Evolutionary conservation across 306 rosid species (phyloP), one percentile per base, ranked within the genome.

Genomic region (Ammopiptanthus mongolicus): DNA sequence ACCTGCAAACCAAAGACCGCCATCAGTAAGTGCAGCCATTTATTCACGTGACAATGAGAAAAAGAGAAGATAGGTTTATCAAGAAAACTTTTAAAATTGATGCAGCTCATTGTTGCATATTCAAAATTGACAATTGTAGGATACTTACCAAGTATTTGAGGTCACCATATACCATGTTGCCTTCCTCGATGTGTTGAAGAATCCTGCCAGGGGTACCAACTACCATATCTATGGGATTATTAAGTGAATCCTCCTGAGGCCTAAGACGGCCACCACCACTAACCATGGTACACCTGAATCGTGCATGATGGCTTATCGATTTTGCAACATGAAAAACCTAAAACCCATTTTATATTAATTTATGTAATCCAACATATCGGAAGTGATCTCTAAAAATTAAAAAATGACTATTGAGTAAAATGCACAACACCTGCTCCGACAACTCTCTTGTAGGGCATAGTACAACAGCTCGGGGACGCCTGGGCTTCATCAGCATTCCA

Each of bases 141-240:
- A 79, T 34, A 55, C 90, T 78, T 70, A 95, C 99, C 89, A 92
- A n/a, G 62, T 92, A 92, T 82, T 89, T 90, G 79, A 95, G 89
- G 85, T 92, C 97, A 71, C 97, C 97, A 68, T 92, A 92, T 50
- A 90, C 99, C 56, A 92, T 74, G 85, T 92, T 95, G 9, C 99
- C 97, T 42, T 93, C 99, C 78, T 92, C 93, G 60, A 95, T 89
- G 79, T 95, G 97, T 80, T 95, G 99, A 80, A 95, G 92, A 84
- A 95, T 80, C 85, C 97, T 85, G 2, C 99, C 97, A 41, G 99
- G 97, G 69, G 99, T 95, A 44, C 97, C 99, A 41, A 95, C 97
- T 65, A 95, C 96, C 91, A 92, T 76, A 73, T 92, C 99, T 3
- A 90, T 86, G 66, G 97, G 93, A 78, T 84, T 86, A 81, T 84